phyloP scores from a whole-genome alignment of 306 rosid species.

The Vicia villosa region DNA sequence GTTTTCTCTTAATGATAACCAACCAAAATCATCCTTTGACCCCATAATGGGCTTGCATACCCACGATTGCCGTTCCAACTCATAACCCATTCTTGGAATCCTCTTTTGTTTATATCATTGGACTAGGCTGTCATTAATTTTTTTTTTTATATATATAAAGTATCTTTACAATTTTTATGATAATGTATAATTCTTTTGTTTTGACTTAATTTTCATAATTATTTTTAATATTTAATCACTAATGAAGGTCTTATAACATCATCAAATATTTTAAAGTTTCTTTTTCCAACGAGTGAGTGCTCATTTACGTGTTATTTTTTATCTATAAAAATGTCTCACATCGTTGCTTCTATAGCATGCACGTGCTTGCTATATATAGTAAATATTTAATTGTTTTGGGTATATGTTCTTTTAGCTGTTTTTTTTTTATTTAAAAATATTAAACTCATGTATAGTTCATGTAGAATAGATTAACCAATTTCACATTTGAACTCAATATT shows the following conservation, averaged over 20 bases:
- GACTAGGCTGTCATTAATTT: slow-evolving; percentile 38
- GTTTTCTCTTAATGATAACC: not conserved
- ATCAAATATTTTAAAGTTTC: not conserved
- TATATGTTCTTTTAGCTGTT: too few species aligned
- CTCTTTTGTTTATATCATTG: slow-evolving; percentile 7
- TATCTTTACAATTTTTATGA: not conserved
- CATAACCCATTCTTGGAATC: slow-evolving; percentile 12
- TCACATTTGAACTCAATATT: not conserved
- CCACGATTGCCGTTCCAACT: slow-evolving; percentile 22
- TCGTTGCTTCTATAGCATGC: not conserved
- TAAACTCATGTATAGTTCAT: too few species aligned
- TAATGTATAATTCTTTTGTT: not conserved
- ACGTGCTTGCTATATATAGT: not conserved
- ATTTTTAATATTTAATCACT: not conserved
- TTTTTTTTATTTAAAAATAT: too few species aligned
- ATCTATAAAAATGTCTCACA: not conserved
- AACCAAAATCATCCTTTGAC: slow-evolving; percentile 5
- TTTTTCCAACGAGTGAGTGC: not conserved
- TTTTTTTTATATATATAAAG: not conserved
- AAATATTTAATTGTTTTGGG: not conserved
- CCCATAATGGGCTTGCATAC: slow-evolving; percentile 9
- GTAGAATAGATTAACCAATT: too few species aligned
- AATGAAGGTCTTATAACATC: not conserved
- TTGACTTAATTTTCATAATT: not conserved
- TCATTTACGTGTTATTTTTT: not conserved